A percentile compares a stretch with the other conserved stretches of the same genome.
Evolutionary conservation across 768 basidiomycete genomes (phyloP).

Genomic region (Crepidotus variabilis): DNA sequence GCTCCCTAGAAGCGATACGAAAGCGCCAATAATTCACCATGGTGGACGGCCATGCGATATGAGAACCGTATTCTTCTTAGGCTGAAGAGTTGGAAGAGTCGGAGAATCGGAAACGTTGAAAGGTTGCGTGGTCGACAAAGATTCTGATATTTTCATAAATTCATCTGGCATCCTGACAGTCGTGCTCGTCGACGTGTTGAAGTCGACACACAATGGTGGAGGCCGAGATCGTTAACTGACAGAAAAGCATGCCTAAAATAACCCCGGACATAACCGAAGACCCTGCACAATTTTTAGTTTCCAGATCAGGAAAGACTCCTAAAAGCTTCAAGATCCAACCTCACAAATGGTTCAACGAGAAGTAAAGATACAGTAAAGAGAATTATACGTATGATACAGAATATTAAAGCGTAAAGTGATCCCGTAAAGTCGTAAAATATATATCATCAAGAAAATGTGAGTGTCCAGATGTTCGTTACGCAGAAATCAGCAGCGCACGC

Average conservation of each 20-base stretch:
- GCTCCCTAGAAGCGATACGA: neutral
- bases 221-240: neutral
- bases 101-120: slow-evolving; percentile 8
- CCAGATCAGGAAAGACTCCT: too few relatives aligned
- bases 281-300: too few relatives aligned
- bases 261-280: too few relatives aligned
- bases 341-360: too few relatives aligned
- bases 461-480: too few relatives aligned
- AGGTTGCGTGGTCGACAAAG: neutral
- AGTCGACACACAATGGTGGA: neutral
- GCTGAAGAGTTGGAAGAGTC: slow-evolving; percentile 28
- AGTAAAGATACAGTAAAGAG: too few relatives aligned
- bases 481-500: slow-evolving; percentile 23
- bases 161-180: slow-evolving; percentile 17
- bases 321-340: too few relatives aligned
- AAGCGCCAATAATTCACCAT: slow-evolving; percentile 45
- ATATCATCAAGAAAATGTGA: too few relatives aligned
- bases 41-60: slow-evolving; percentile 85
- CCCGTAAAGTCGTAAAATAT: too few relatives aligned
- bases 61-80: slow-evolving; percentile 71
- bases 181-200: neutral
- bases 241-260: too few relatives aligned
- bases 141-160: slow-evolving; percentile 14
- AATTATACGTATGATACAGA: too few relatives aligned
- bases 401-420: too few relatives aligned